These are phyloP conservation scores for Marasmius fiardii DNA, from an alignment of 1,284 basidiomycete genomes.

Conservation along the genomic window DNA sequence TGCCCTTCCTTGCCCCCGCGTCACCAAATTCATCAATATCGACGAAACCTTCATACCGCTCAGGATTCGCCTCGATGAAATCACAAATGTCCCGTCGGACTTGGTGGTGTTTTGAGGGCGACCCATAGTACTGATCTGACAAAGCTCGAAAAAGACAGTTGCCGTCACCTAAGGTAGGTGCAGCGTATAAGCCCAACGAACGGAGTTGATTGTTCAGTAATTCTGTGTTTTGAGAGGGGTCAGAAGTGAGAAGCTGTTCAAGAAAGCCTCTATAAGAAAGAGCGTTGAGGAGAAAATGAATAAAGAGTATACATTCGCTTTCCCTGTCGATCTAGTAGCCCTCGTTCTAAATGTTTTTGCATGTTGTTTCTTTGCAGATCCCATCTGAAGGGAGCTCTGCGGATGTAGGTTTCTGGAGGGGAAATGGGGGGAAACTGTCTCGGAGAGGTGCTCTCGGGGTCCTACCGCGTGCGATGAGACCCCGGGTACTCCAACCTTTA, in stretches of 20 bases:
- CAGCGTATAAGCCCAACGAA: conserved; percentile 74
- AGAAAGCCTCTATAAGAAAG: conserved; percentile 5
- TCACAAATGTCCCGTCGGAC: conserved; percentile 79
- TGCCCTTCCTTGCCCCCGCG: conserved; percentile 13
- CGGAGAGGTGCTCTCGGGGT: too few relatives aligned
- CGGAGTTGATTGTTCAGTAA: conserved; percentile 68
- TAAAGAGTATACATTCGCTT: conserved; percentile 12
- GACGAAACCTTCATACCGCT: conserved; percentile 83
- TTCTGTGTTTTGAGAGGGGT: conserved; percentile 63
- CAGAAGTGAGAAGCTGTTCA: conserved; percentile 47
- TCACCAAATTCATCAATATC: conserved; percentile 60
- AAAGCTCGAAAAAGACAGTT: conserved; percentile 87
- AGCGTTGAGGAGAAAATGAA: conserved; percentile 2
- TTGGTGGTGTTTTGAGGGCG: conserved; percentile 64
- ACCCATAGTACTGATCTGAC: conserved; percentile 80
- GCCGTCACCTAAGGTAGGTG: conserved; percentile 78
- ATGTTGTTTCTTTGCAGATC: conserved; percentile 14
- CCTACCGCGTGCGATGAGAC: too few relatives aligned
- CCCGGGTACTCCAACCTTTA: too few relatives aligned
- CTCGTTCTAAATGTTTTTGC: conserved; percentile 14
- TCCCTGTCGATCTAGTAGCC: conserved; percentile 14
- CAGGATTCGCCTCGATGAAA: conserved; percentile 70
- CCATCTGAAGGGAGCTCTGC: conserved; percentile 7
- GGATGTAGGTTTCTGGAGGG: background rate
- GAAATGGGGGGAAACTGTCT: background rate